Evolutionary conservation across 192 early-diverging fungal genomes (phyloP).

Genomic region (Podila clonocystis): DNA sequence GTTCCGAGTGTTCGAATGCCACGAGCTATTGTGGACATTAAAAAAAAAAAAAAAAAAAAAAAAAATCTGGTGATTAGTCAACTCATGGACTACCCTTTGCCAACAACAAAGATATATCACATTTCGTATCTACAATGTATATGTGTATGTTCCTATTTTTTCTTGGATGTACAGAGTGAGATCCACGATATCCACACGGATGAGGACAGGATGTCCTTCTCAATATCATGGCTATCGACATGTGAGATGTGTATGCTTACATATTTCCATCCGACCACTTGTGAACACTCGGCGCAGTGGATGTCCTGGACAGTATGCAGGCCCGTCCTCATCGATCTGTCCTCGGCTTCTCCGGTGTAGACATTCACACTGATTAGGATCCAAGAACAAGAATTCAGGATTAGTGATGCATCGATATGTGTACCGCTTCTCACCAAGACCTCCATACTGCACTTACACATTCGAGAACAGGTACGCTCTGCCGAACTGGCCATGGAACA

Average conservation of each 20-base stretch:
- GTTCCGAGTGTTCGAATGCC: slow-evolving; percentile 70
- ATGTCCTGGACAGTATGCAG: slow-evolving; percentile 77
- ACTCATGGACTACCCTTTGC: neutral
- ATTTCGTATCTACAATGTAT: too few relatives aligned
- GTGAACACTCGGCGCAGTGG: slow-evolving; percentile 62
- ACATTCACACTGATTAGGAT: slow-evolving; percentile 60
- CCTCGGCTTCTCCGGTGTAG: slow-evolving; percentile 60
- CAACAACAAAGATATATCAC: neutral
- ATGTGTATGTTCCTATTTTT: too few relatives aligned
- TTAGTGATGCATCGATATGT: too few relatives aligned
- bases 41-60: neutral
- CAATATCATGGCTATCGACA: neutral
- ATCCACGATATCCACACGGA: neutral
- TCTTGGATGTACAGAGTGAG: neutral
- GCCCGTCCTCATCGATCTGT: slow-evolving; percentile 79
- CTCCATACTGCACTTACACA: slow-evolving; percentile 52
- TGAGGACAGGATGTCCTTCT: neutral
- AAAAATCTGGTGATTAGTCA: neutral
- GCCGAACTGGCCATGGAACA: slow-evolving; percentile 70
- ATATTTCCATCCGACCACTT: slow-evolving; percentile 72
- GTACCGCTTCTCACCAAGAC: too few relatives aligned
- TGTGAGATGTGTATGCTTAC: slow-evolving; percentile 30
- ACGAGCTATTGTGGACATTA: slow-evolving; percentile 15
- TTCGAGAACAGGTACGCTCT: slow-evolving; percentile 72
- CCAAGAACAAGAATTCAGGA: too few relatives aligned